phyloP scores from a whole-genome alignment of 1,139 yeast species.

The Geotrichum bryndzae region DNA sequence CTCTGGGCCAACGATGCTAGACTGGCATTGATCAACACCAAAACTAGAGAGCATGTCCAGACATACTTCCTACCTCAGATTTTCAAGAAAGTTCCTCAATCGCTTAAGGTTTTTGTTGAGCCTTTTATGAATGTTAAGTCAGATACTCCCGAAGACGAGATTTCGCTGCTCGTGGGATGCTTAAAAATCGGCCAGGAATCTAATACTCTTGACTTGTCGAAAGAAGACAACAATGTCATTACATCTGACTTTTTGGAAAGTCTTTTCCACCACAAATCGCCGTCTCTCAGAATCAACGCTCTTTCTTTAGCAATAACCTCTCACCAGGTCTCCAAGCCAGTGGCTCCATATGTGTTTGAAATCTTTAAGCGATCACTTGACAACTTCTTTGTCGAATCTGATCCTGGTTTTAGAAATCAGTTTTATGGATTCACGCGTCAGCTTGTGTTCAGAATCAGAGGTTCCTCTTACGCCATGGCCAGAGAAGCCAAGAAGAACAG shows the following conservation, averaged over 20 bases:
- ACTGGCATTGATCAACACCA: conserved; percentile 33
- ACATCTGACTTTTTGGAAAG: conserved; percentile 35
- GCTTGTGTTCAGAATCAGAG: conserved; percentile 58
- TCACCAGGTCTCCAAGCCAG: conserved; percentile 53
- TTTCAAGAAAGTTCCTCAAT: conserved; percentile 46
- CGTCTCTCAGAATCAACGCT: conserved; percentile 49
- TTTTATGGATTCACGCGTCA: conserved; percentile 55
- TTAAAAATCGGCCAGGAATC: conserved; percentile 61
- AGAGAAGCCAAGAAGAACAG: conserved; percentile 44
- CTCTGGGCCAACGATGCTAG: conserved; percentile 47
- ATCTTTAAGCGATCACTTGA: conserved; percentile 43
- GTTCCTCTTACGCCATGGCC: conserved; percentile 52
- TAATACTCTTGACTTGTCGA: conserved; percentile 50
- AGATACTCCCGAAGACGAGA: conserved; percentile 29
- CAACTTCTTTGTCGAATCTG: conserved; percentile 51
- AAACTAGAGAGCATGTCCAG: conserved; percentile 46
- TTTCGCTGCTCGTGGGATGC: conserved; percentile 47
- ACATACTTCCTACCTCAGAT: conserved; percentile 58
- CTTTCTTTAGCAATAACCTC: conserved; percentile 57
- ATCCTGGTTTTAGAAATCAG: conserved; percentile 62
- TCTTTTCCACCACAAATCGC: conserved; percentile 43
- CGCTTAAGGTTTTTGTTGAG: conserved; percentile 40
- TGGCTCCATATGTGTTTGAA: conserved; percentile 43
- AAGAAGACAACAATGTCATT: conserved; percentile 37
- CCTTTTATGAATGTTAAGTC: conserved; percentile 23